A percentile compares a stretch with the other conserved stretches of the same genome.
These are phyloP conservation scores for Kazachstania taianensis DNA, from an alignment of 805 yeast species.

Conservation along the genomic window DNA sequence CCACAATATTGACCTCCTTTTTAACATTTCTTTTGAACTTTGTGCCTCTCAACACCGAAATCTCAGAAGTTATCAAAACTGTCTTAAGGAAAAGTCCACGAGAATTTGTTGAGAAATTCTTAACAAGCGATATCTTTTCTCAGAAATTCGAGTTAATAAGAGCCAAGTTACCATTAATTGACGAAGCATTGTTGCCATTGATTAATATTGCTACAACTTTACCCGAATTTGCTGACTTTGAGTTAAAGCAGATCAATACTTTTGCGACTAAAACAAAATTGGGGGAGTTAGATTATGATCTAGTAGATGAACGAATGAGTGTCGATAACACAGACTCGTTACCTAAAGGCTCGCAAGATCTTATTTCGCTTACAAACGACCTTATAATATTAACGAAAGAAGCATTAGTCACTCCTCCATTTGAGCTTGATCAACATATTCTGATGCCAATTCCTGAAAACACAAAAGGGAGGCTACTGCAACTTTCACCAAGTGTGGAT, in stretches of 20 bases:
- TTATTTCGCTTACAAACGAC: slow-evolving; percentile 21
- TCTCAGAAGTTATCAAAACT: slow-evolving; percentile 24
- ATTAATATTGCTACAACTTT: slow-evolving; percentile 52
- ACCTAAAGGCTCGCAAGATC: neutral
- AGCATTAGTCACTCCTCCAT: slow-evolving; percentile 47
- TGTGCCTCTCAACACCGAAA: slow-evolving; percentile 35
- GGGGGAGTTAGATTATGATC: slow-evolving; percentile 34
- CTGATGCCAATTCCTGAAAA: slow-evolving; percentile 39
- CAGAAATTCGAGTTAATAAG: slow-evolving; percentile 36
- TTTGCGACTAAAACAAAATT: slow-evolving; percentile 43
- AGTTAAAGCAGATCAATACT: slow-evolving; percentile 47
- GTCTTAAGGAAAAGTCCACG: slow-evolving; percentile 27
- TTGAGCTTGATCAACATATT: slow-evolving; percentile 38
- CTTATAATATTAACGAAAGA: slow-evolving; percentile 40
- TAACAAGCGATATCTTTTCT: slow-evolving; percentile 28
- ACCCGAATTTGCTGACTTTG: slow-evolving; percentile 56
- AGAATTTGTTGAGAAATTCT: slow-evolving; percentile 32
- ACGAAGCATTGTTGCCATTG: slow-evolving; percentile 45
- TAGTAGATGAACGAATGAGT: slow-evolving; percentile 26
- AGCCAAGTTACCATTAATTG: slow-evolving; percentile 63
- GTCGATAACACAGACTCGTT: neutral
- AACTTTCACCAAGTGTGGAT: slow-evolving; percentile 8
- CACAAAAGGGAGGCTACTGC: slow-evolving; percentile 60
- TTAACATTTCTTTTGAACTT: slow-evolving; percentile 32
- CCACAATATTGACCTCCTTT: slow-evolving; percentile 35